phyloP scores from a whole-genome alignment of 331 rosid genomes.

The Pyrus hybrid region DNA sequence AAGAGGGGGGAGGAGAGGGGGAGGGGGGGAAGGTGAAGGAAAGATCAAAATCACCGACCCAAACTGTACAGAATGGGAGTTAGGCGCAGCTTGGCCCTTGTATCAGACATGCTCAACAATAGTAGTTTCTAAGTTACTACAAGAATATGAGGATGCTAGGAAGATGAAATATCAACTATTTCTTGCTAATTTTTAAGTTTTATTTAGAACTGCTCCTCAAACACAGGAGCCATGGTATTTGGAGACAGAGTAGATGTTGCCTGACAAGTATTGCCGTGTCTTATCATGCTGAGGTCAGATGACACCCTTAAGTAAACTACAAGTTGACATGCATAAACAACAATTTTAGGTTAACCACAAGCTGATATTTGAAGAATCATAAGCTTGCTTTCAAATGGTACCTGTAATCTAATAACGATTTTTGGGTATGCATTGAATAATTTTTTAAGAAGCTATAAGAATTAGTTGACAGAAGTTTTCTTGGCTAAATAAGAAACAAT shows the following conservation, averaged over 20 bases:
- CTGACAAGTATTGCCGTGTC: not conserved
- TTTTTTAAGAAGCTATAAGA: not conserved
- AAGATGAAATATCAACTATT: not conserved
- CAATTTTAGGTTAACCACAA: not conserved
- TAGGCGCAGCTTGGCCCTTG: not conserved
- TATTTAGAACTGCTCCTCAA: not conserved
- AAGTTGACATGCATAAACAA: not conserved
- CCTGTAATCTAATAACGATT: not conserved
- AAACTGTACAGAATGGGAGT: not conserved
- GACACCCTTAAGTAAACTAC: not conserved
- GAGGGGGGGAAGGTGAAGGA: no score
- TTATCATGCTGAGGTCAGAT: not conserved
- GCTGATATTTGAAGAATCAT: not conserved
- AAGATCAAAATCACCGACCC: not conserved
- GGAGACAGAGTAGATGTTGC: not conserved
- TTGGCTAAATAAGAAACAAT: not conserved
- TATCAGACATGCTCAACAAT: not conserved
- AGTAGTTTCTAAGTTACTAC: not conserved
- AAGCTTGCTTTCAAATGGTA: not conserved
- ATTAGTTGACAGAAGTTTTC: not conserved
- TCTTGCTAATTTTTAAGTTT: not conserved
- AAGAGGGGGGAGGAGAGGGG: accelerated
- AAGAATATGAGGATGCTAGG: not conserved
- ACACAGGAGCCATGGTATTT: not conserved
- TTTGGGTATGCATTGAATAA: not conserved